These are phyloP conservation scores for Penicillium sp. DNA, from an alignment of 2,329 filamentous ascomycete species.

Conservation along the genomic window DNA sequence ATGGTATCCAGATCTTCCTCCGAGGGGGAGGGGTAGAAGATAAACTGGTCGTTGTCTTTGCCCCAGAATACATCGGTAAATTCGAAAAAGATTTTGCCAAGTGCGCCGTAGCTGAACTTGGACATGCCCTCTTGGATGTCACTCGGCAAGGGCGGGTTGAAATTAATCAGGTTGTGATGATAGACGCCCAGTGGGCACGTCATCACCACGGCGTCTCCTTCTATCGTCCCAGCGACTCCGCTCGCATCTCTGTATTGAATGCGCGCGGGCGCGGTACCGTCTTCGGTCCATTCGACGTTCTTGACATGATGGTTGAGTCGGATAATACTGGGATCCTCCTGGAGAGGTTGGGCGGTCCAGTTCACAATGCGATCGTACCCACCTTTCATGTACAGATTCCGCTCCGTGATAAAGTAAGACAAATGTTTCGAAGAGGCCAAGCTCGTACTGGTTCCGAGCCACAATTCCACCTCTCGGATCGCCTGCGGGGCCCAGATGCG, in stretches of 20 bases:
- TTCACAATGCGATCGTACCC: conserved; percentile 47
- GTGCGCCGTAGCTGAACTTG: conserved; percentile 43
- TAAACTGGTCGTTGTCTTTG: conserved; percentile 48
- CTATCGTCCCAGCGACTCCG: conserved; percentile 24
- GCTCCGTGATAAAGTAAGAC: conserved; percentile 46
- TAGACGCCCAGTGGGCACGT: conserved; percentile 43
- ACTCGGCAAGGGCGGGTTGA: conserved; percentile 38
- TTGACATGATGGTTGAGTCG: conserved; percentile 42
- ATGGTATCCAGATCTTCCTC: conserved; percentile 24
- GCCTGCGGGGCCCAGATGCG: conserved; percentile 47
- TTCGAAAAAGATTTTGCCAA: conserved; percentile 48
- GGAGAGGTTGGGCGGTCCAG: conserved; percentile 42
- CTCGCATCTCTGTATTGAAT: conserved; percentile 17
- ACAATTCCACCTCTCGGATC: conserved; percentile 45
- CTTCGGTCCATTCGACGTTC: conserved; percentile 39
- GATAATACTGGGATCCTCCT: conserved; percentile 34
- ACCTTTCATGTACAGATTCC: conserved; percentile 49
- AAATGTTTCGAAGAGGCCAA: conserved; percentile 45
- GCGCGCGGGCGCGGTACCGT: conserved; percentile 9
- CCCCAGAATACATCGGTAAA: conserved; percentile 47
- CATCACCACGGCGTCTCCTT: conserved; percentile 42
- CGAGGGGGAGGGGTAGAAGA: conserved; percentile 44
- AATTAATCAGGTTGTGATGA: conserved; percentile 41
- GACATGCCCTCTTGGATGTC: conserved; percentile 39
- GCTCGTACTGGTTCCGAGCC: conserved; percentile 45